Evolutionary conservation across 23 red algal genomes (phyloP), one percentile per base, ranked within the genome.

Genomic region (Gracilaria gracilis): DNA sequence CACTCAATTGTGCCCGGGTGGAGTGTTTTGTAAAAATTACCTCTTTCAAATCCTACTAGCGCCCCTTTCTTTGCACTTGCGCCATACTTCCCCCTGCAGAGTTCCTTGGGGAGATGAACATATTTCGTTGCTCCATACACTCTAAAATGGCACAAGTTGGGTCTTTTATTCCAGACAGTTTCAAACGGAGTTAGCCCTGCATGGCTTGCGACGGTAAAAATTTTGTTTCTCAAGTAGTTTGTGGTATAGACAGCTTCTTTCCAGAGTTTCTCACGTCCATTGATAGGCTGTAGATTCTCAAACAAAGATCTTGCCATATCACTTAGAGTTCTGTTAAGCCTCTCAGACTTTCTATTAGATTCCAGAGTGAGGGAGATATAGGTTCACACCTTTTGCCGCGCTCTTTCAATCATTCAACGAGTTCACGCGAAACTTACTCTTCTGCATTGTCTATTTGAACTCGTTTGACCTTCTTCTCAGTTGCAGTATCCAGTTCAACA

Each of bases 1-100:
- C 51, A 44, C 8, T 32, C 55, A 49, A 16, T 4, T 51, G 31
- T 51, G 42, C 75, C 61, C 8, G 83, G 83, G 21, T 70, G 24
- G 62, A 73, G 75, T 8, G 75, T 69, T 50, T 24, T 86, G 83
- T 86, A 86, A 1, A 36, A 70, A 55, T 86, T 86, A 3, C 83
- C 83, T 70, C 48, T 86, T 21, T 64, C 83, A 53, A 86, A 71
- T 8, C 62, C 83, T 9, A 86, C 61, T 23, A 86, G n/a, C 23
- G 55, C 51, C 9, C 61, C 40, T 34, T 70, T 57, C 24, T 28
- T 0, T 27, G 83, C 84, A 1, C 21, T 39, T 44, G 66, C 20
- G 11, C 16, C 49, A 46, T 64, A 80, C 50, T 89, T 89, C 40
- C 86, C 86, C 53, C 21, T 33, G 11, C 72, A 20, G 7, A 23